Evolutionary conservation across 805 yeast genomes (phyloP).

Genomic region (Hermanozyma aechmeae): DNA sequence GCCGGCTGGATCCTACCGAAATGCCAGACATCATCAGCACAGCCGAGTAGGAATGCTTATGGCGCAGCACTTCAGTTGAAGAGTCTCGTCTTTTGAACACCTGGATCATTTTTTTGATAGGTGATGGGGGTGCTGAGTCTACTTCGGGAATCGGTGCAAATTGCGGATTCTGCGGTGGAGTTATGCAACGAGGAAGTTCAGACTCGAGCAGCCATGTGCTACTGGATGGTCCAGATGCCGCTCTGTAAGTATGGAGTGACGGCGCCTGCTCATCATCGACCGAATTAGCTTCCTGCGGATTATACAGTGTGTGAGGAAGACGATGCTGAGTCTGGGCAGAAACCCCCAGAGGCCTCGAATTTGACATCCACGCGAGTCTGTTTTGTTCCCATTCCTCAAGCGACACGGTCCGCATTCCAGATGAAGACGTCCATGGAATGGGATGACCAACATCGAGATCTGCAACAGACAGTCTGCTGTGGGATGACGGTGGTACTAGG

Average conservation of each 20-base stretch:
- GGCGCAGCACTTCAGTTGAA: constrained; percentile 13
- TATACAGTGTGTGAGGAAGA: no score
- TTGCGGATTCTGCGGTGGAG: constrained; percentile 4
- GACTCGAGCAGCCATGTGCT: neutral
- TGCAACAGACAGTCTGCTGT: no score
- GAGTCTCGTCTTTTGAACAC: constrained; percentile 19
- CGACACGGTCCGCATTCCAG: constrained; percentile 12
- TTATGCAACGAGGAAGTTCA: constrained; percentile 3
- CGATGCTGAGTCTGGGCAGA: no score
- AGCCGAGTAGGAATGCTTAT: constrained; percentile 19
- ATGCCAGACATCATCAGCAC: constrained; percentile 17
- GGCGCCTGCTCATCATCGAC: no score
- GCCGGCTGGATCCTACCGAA: constrained; percentile 19
- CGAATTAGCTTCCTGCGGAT: no score
- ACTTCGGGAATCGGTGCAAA: constrained; percentile 1
- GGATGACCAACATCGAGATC: no score
- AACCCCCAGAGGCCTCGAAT: no score
- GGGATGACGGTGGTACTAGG: no score
- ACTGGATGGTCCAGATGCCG: constrained; percentile 5
- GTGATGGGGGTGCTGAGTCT: constrained; percentile 15
- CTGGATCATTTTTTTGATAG: constrained; percentile 18
- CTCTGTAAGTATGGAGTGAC: constrained; percentile 29
- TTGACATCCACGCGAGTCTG: constrained; percentile 13
- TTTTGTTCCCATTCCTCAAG: constrained; percentile 24
- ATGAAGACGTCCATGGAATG: no score